Evolutionary conservation across 345 rosid species (phyloP), one percentile per base, ranked within the genome.

Genomic region (Lepidium sativum): DNA sequence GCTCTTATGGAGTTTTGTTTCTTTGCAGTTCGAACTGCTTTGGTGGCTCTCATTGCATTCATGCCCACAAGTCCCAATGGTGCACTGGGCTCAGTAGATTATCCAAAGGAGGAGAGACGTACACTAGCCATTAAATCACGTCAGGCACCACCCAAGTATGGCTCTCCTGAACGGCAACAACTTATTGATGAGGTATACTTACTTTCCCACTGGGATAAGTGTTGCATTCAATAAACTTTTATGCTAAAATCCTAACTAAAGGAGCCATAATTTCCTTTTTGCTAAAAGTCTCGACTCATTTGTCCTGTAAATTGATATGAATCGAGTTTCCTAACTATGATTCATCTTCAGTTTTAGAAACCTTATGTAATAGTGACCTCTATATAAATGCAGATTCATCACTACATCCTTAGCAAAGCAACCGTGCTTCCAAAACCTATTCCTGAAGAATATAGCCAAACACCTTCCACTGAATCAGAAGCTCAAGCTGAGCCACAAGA

Each of bases 41-140:
- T 94, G 37, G 92, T 90, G 55, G 96, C 97, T 14, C 83, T 90
- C 37, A 87, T 92, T 74, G 98, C 98, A 1, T 92, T 92, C 78
- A 92, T 92, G 98, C 98, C 99, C 6, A 94, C 95, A 58, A 81
- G 68, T 60, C 96, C 99, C 62, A 88, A 81, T 65, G 97, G 97
- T 73, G 99, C 97, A 18, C 70, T 94, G 68, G 99, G 97, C 35
- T 90, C 99, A 2, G 81, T 90, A 40, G 99, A 94, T 80, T 88
- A 86, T 70, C 86, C 86, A 69, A 86, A 90, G 76, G 96, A 88
- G 69, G 99, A 94, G 75, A 80, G 92, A 60, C 91, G 57, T 54
- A 58, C 73, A 15, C 84, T 94, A 52, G 96, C 97, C 21, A 60
- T 83, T 55, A 94, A 88, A 80, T 90, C 99, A 73, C 96, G 97